Base-by-base conservation (phyloP, 129 eudicot genomes). In the Apium graveolens region DNA sequence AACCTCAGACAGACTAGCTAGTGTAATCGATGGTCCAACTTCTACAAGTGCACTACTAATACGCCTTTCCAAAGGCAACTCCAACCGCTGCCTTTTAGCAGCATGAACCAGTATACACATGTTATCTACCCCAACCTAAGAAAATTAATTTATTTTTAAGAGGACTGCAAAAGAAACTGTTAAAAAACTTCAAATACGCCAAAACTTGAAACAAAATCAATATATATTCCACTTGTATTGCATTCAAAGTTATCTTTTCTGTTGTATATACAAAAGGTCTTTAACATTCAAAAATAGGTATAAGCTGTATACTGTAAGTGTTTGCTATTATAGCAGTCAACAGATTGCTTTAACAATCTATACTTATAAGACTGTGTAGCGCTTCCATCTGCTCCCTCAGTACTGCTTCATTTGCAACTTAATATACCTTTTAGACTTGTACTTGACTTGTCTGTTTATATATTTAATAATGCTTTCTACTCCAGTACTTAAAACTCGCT, bases 41-140 rank as follows among this genome's bases (percentile, higher is more conserved):
- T 96, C 99, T 71, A 87, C 97, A 74, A 96, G 97, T 77, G 99
- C 99, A 77, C 89, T 96, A 75, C 99, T 90, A 79, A 96, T 90
- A 48, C 99, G 90, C 43, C 89, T 96, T 84, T 96, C 99, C 76
- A 96, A 82, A 37, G 97, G 93, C 88, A 96, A 81, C 77, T 92
- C 97, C 78, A 78, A 38, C 43, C 82, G 87, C 79, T 96, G 99
- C 80, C 99, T 78, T 83, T 96, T 96, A 76, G 86, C 97, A 70
- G 99, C 99, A 73, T 96, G 89, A 38, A 96, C 99, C 76, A 96
- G 82, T 80, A 96, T 96, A 86, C 99, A 96, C 99, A 96, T 96
- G 83, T 96, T 96, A 84, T 96, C 99, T 73, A 96, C 99, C 72
- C 99, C 99, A 82, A 96, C 99, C 99, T 96, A 88, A 80, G 27